A percentile compares a stretch with the other conserved stretches of the same genome.
phyloP scores from a whole-genome alignment of 192 early-diverging fungal genomes.

The Geranomyces variabilis region DNA sequence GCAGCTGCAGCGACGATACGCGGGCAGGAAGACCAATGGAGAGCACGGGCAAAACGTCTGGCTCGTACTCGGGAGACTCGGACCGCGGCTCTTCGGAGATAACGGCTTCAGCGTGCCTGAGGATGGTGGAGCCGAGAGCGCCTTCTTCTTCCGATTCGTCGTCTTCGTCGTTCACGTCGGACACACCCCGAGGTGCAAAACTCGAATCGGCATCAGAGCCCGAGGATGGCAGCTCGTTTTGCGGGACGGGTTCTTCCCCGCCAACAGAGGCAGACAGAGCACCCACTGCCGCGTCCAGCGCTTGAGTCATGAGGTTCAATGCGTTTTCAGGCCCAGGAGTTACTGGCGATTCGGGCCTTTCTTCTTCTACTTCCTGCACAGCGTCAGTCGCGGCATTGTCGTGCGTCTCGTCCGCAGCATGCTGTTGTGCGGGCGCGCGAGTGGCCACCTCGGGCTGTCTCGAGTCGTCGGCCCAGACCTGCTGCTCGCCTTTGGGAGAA shows the following conservation, averaged over 20 bases:
- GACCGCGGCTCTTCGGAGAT: background rate
- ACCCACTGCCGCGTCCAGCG: background rate
- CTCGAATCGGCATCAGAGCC: too few species aligned
- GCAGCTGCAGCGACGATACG: slow-evolving; percentile 20
- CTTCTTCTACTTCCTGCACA: background rate
- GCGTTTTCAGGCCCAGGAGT: too few species aligned
- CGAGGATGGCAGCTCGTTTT: background rate
- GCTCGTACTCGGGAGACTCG: slow-evolving; percentile 25
- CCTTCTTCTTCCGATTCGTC: slow-evolving; percentile 14
- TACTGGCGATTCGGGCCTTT: background rate
- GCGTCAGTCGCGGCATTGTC: background rate
- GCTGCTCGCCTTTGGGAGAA: background rate
- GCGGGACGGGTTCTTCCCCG: background rate
- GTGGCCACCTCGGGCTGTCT: background rate
- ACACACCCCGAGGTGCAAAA: too few species aligned
- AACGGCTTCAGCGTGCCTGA: background rate
- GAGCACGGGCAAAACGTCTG: slow-evolving; percentile 37
- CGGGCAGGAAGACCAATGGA: slow-evolving; percentile 27
- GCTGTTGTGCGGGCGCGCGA: background rate
- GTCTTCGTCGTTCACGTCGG: background rate
- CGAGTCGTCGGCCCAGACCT: slow-evolving; percentile 11
- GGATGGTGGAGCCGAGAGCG: background rate
- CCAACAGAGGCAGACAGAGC: background rate
- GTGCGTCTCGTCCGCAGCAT: too few species aligned
- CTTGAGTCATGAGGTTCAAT: too few species aligned